Base-by-base conservation (phyloP, 805 yeast species). In the Hanseniaspora nectarophila region DNA sequence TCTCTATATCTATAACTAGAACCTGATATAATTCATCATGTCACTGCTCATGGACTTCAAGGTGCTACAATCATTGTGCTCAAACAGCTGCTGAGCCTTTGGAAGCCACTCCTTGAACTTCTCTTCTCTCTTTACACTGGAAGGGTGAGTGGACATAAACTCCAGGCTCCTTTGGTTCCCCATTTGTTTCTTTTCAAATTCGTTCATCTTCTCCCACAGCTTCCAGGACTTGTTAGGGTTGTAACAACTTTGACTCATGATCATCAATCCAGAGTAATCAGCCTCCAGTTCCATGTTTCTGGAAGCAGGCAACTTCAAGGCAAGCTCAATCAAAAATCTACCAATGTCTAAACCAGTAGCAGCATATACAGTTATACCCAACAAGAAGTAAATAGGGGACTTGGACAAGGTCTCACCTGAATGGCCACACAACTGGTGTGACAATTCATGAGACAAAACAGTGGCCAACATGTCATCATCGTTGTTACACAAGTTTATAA, bases 281-380 rank as follows among this genome's bases (percentile, higher is more conserved):
- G 98, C 97, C 65, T 92, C 98, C 0, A 87, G 75, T 66, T 92
- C 99, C 95, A 87, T 87, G 54, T 78, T 86, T 60, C 99, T 73
- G 0, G 95, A 84, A 0, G 94, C 84, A 0, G 97, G 97, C 75
- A 82, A 76, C 57, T 78, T 76, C 45, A 88, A 63, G 13, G 78
- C 62, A 0, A 87, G 73, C 26, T 73, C 73, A 24, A 75, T 58
- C 15, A 85, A 64, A 31, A 84, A 56, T 49, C 75, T 73, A 59
- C 76, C 76, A 53, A 84, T 61, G 50, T 73, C 67, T 5, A 79
- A 67, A 5, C 94, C 87, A 4, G 89, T 74, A n/a, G 79, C 58
- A 1, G 81, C 63, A 59, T 78, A 81, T 50, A 85, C 58, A 0
- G 75, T 46, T 3, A 80, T 55, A 8, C 81, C 77, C 10, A 82